Conservation (phyloP, 192 early-diverging fungal genomes). For the Entomortierella lignicola region DNA sequence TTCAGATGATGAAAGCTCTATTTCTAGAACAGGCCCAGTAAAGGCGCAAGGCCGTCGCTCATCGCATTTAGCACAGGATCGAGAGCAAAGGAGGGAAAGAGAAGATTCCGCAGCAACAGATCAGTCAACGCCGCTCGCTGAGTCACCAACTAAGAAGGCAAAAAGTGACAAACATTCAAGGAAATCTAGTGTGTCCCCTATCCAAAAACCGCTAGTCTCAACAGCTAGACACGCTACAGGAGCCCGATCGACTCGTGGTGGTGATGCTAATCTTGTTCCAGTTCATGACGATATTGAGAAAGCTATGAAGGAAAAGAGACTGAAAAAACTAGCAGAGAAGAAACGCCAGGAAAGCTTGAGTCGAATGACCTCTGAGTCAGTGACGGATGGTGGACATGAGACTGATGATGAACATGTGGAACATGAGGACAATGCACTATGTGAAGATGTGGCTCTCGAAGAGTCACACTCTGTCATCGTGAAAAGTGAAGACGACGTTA, state of each 20-base stretch:
- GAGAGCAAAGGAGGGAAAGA: neutral
- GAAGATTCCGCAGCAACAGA: neutral
- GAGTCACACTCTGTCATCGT: neutral
- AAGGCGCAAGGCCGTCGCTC: neutral
- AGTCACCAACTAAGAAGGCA: neutral
- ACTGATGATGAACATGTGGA: neutral
- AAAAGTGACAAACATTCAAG: neutral
- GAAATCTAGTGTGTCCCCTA: neutral
- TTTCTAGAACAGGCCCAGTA: neutral
- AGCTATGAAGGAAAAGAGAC: slow-evolving; percentile 26
- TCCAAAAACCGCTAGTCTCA: neutral
- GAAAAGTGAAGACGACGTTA: neutral
- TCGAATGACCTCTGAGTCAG: slow-evolving; percentile 10
- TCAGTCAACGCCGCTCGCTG: neutral
- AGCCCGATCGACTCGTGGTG: slow-evolving; percentile 11
- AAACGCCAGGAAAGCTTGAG: neutral
- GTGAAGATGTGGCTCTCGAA: neutral
- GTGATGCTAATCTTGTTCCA: slow-evolving; percentile 9
- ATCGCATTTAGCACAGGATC: too few relatives aligned
- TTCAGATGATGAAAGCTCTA: neutral
- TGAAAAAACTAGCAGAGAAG: slow-evolving; percentile 21
- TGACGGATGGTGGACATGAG: slow-evolving; percentile 7
- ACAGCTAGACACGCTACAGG: neutral
- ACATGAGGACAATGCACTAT: too few relatives aligned
- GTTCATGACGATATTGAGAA: slow-evolving; percentile 34